Base-by-base conservation (phyloP, 352 stramenopile species). In the Phytophthora capsici region DNA sequence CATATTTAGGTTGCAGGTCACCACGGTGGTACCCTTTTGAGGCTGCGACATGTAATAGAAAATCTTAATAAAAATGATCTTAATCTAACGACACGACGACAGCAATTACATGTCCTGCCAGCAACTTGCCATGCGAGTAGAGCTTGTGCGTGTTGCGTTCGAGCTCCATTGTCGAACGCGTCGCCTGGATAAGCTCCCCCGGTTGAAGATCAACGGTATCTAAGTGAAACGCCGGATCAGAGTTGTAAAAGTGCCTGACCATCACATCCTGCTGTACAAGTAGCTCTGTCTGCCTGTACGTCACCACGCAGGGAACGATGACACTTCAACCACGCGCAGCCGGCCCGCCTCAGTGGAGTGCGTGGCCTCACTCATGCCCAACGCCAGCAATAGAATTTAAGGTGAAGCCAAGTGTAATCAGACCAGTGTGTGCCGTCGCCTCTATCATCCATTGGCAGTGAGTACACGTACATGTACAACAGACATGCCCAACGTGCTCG, bases 41-140 rank as follows among this genome's bases (percentile, higher is more conserved):
- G 12, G 46, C 28, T 72, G 64, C 56, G 58, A 72, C 64, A 72
- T 69, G 58, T 47, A 3, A 4, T 69, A 67, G 58, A 51, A 67
- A 63, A 2, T 13, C 17, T 44, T 47, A 60, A 50, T 51, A 8
- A 45, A 38, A 36, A 12, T n/a, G n/a, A n/a, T n/a, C n/a, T 22
- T 51, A 12, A 26, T 34, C 28, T 34, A 34, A 34, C 28, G 28
- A 34, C 28, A 4, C 28, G 28, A 34, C 13, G 34, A 52, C 36
- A 40, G 36, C 47, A 61, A 51, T 52, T 28, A 64, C 53, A 20
- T 51, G 26, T 28, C 6, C 8, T 13, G 28, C 28, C 28, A 34
- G 28, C 28, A 34, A 34, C 7, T 14, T 34, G 28, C 10, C 28
- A 14, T 34, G 28, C 28, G 9, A 13, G 28, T 14, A 9, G 8